A percentile compares a stretch with the other conserved stretches of the same genome.
Evolutionary conservation across 495 filamentous ascomycete genomes (phyloP).

Genomic region (Penicillium samsonianum): DNA sequence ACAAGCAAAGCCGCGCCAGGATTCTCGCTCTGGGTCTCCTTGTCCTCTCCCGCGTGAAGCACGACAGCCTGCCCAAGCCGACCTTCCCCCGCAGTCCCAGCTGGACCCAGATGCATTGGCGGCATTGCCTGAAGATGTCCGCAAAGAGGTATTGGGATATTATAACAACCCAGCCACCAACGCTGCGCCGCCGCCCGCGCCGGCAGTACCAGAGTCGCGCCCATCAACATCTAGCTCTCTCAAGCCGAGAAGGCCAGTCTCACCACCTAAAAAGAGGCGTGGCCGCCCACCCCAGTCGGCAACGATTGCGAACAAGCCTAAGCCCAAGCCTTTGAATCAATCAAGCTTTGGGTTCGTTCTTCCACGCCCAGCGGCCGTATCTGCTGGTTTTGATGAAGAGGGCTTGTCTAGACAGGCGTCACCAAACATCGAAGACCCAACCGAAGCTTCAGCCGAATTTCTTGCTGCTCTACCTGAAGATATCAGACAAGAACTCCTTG

Average conservation of each 20-base stretch:
- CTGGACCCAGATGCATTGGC: conserved; percentile 73
- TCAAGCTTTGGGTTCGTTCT: conserved; percentile 69
- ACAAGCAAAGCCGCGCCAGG: conserved; percentile 42
- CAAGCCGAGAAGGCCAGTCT: conserved; percentile 50
- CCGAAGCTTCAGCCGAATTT: conserved; percentile 66
- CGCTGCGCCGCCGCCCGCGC: conserved; percentile 21
- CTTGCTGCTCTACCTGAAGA: conserved; percentile 81
- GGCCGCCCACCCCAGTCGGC: conserved; percentile 42
- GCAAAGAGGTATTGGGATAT: conserved; percentile 72
- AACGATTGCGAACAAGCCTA: conserved; percentile 45
- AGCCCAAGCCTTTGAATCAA: conserved; percentile 58
- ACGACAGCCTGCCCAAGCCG: conserved; percentile 13
- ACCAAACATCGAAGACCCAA: conserved; percentile 25
- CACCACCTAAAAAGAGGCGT: conserved; percentile 60
- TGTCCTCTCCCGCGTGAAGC: conserved; percentile 31
- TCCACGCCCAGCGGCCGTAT: conserved; percentile 23
- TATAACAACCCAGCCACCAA: conserved; percentile 46
- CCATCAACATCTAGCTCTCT: conserved; percentile 38
- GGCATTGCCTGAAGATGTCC: conserved; percentile 79
- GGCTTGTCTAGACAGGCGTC: conserved; percentile 20
- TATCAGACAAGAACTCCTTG: conserved; percentile 73
- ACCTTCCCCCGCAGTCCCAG: conserved; percentile 55
- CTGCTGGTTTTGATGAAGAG: conserved; percentile 13
- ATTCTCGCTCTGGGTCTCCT: conserved; percentile 32
- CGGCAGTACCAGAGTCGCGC: conserved; percentile 49